Evolutionary conservation across 768 basidiomycete genomes (phyloP).

Genomic region (Serendipita vermifera): DNA sequence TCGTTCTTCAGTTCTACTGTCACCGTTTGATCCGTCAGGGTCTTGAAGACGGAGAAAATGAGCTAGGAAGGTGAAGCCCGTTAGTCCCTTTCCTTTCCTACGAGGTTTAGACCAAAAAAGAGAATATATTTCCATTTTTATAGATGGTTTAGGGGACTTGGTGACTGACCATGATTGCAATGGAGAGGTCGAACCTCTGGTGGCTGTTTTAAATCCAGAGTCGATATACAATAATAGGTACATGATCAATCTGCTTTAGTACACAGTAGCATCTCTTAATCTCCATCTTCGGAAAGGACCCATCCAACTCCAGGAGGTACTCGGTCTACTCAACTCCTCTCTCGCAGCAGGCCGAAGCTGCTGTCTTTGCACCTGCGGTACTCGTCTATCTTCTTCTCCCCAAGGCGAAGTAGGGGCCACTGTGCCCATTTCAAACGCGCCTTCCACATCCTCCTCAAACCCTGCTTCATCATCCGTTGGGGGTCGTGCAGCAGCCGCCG

Average conservation of each 20-base stretch:
- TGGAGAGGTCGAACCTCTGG: background rate
- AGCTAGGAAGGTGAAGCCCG: slow-evolving; percentile 36
- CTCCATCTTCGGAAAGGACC: slow-evolving; percentile 2
- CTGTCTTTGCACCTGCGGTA: background rate
- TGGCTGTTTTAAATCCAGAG: background rate
- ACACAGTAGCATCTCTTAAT: background rate
- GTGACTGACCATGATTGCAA: too few species aligned
- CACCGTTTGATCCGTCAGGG: slow-evolving; percentile 91
- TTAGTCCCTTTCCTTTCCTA: slow-evolving; percentile 4
- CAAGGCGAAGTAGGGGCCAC: too few species aligned
- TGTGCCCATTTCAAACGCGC: too few species aligned
- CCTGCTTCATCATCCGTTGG: too few species aligned
- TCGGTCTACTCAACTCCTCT: background rate
- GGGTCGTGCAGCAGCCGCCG: too few species aligned
- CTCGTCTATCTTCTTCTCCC: background rate
- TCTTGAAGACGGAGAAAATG: slow-evolving; percentile 98
- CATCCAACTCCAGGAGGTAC: slow-evolving; percentile 4
- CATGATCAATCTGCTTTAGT: background rate
- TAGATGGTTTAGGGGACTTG: too few species aligned
- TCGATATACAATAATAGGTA: background rate
- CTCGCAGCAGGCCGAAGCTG: background rate
- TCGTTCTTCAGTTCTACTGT: slow-evolving; percentile 99
- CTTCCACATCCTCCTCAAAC: too few species aligned
- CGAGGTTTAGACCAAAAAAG: background rate
- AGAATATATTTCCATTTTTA: background rate